A percentile compares a stretch with the other conserved stretches of the same genome.
Conservation (phyloP, 1,284 basidiomycete genomes). For the Schizophyllum commune region DNA sequence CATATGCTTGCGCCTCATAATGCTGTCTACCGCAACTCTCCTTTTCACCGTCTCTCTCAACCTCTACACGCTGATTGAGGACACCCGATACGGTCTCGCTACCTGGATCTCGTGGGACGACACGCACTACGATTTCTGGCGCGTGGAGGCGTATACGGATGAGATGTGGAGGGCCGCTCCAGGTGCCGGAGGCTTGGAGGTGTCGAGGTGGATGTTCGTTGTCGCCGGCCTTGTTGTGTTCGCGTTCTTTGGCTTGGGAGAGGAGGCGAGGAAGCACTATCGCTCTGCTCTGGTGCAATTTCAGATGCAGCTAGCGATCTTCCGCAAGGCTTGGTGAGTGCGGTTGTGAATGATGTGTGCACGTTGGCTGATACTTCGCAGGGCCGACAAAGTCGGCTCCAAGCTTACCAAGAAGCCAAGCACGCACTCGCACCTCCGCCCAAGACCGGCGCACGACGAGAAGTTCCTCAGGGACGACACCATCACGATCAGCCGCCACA, state of each 20-base stretch:
- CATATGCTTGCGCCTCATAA: constrained; percentile 22
- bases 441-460: neutral
- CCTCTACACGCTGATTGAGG: constrained; percentile 23
- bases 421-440: neutral
- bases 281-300: neutral
- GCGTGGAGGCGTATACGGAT: constrained; percentile 2
- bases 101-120: constrained; percentile 29
- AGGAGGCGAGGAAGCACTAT: constrained; percentile 21
- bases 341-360: neutral
- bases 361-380: too few relatives aligned
- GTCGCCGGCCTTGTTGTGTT: constrained; percentile 20
- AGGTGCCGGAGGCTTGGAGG: constrained; percentile 13
- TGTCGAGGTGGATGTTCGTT: constrained; percentile 17
- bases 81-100: constrained; percentile 17
- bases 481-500: neutral
- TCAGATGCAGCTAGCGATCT: neutral
- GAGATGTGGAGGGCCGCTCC: constrained; percentile 1
- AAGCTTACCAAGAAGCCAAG: neutral
- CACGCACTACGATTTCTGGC: constrained; percentile 13
- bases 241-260: constrained; percentile 23
- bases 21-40: constrained; percentile 5
- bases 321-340: neutral
- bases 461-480: neutral
- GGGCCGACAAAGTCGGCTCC: too few relatives aligned
- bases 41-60: constrained; percentile 21